phyloP scores from a whole-genome alignment of 768 basidiomycete genomes.

The Termitomyces sp. region DNA sequence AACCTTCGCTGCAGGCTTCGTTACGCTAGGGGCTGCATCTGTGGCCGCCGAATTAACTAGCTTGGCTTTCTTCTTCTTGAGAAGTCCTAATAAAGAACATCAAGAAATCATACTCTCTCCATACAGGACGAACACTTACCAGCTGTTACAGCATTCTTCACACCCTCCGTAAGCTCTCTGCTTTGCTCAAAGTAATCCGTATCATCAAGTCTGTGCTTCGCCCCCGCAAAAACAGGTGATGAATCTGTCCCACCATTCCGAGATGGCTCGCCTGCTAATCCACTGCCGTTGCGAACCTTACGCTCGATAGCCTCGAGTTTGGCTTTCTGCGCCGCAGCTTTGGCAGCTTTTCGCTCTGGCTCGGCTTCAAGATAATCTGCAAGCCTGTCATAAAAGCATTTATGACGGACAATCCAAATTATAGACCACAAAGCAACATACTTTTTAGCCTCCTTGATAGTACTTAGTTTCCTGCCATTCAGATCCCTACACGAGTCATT shows the following conservation, averaged over 20 bases:
- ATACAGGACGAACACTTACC: slow-evolving; percentile 41
- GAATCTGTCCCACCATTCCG: slow-evolving; percentile 23
- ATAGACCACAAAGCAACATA: slow-evolving; percentile 29
- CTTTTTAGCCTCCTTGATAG: slow-evolving; percentile 96
- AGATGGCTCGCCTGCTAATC: slow-evolving; percentile 23
- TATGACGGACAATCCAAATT: neutral
- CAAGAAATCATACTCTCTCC: neutral
- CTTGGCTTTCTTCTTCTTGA: slow-evolving; percentile 77
- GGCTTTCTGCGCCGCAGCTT: slow-evolving; percentile 69
- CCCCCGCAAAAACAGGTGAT: slow-evolving; percentile 52
- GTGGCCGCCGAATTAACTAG: slow-evolving; percentile 23
- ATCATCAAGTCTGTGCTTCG: slow-evolving; percentile 90
- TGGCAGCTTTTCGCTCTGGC: slow-evolving; percentile 74
- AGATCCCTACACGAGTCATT: slow-evolving; percentile 94
- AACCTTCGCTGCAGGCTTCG: neutral
- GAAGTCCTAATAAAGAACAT: slow-evolving; percentile 37
- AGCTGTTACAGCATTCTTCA: slow-evolving; percentile 83
- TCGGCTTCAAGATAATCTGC: slow-evolving; percentile 85
- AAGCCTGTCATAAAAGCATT: slow-evolving; percentile 41
- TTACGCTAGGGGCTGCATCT: neutral
- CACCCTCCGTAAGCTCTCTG: slow-evolving; percentile 83
- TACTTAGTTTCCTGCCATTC: slow-evolving; percentile 83
- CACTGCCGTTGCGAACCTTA: slow-evolving; percentile 53
- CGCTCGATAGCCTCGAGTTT: slow-evolving; percentile 85
- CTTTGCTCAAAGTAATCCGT: slow-evolving; percentile 90